Base-by-base conservation (phyloP, 1,284 basidiomycete genomes). In the Pascua sp. region DNA sequence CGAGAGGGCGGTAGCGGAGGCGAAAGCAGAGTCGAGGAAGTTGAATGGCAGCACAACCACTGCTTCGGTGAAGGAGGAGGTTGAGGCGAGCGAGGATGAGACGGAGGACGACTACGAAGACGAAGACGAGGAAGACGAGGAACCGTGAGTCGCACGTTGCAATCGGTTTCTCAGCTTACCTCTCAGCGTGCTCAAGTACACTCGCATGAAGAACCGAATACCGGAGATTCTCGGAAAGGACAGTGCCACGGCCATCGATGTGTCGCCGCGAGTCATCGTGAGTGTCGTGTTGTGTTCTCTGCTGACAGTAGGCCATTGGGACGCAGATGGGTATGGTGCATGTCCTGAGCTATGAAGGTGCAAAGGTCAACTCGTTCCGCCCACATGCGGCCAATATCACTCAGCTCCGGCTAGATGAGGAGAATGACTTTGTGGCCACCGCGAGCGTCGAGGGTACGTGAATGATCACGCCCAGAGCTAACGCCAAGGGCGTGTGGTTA, bases 301-400 rank as follows among this genome's bases (percentile, higher is more conserved):
- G 38, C 49, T 65, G 11, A 57, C 51, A 10, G 9, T 12, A 92
- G 88, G 90, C 86, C 15, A 77, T 96, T 44, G 94, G 92, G 15
- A 98, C 93, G 0, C 93, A 98, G 72, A 85, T 83, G 49, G 96
- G 96, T 39, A 88, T 93, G 68, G 85, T 98, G 12, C 91, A 96
- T 69, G 82, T 97, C 36, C 80, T 97, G 11, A 88, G 88, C 70
- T 82, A 91, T 51, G 78, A 84, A 18, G 91, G 93, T 10, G 84
- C 86, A 59, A 85, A 90, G 51, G 82, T 95, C 76, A 94, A 92
- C 77, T 92, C 90, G 7, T 96, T 89, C 73, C 87, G 91, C 62
- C 89, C 90, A 4, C 96, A 99, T 70, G 82, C 87, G n/a, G 95
- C 95, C 0, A 90, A 89, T 16, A 82, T 98, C 51, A 85, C 87